Evolutionary conservation across 805 yeast genomes (phyloP), one percentile per base, ranked within the genome.

Genomic region (Suhomyces kilbournensis): DNA sequence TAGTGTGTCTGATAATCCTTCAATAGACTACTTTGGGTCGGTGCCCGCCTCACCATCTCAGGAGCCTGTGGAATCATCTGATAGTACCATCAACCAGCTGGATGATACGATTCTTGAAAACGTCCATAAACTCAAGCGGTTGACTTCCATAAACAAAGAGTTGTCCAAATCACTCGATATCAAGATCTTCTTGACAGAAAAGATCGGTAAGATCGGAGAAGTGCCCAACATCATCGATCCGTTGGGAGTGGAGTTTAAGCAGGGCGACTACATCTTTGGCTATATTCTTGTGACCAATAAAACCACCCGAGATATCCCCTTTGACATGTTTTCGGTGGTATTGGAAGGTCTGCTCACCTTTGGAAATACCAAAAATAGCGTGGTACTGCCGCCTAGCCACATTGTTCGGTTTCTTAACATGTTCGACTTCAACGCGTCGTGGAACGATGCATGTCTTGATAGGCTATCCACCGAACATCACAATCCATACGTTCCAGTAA

Each of bases 391-490:
- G 7, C 65, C 61, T 9, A 48, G 63, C 7, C 59, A 59, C 23
- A 52, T 72, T 15, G 54, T 54, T 14, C 62, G 66, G 48, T 71
- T 71, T 52, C 57, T 74, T 46, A 69, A 66, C 46, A 72, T 74
- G 78, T 72, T 69, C 57, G 78, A 74, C 52, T 72, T 71, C 56
- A 68, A 67, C 46, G 78, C 77, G 1, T 69, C 73, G 15, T 74
- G 76, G 76, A 71, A 66, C 53, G 71, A 66, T 54, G 72, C 67
- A 0, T 57, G 51, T 44, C 54, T 72, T 14, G 71, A 70, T 56
- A 53, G 76, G 23, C 62, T 72, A 40, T 49, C 61, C 15, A 59
- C 67, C 1, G 76, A 72, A 40, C 56, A 69, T 54, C 53, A 61
- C 43, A 54, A 67, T 53, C 76, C 76, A 1, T 60, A 68, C 53